Base-by-base conservation (phyloP, 768 basidiomycete species). In the Cystobasidium ongulense region DNA sequence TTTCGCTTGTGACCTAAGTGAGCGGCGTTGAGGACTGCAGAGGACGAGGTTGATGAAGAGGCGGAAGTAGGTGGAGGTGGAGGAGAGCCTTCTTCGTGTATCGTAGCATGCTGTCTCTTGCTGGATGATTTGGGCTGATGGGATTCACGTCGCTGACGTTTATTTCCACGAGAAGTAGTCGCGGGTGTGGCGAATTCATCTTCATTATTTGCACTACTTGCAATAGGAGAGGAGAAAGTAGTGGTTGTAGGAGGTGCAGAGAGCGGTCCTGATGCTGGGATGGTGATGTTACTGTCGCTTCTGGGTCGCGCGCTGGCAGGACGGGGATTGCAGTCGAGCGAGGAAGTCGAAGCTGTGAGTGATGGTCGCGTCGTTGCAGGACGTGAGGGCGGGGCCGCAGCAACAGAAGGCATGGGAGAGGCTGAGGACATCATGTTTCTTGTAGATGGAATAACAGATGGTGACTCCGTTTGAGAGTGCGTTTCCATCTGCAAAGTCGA, bases 211-310 rank as follows among this genome's bases (percentile, higher is more conserved):
- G 7, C 18, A 18, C 39, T 41, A 50, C 46, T 50, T 50, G 46
- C 25, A 21, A 29, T 21, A 23, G 57, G 57, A 59, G 63, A 36
- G 4, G 63, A 36, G 63, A 64, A 64, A 27, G 31, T 27, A 3
- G 63, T 64, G 3, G 41, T 52, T 3, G 39, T 67, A 39, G 65
- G 23, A 8, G 65, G 43, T 4, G 65, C 65, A 29, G 65, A 67
- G 4, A 52, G 2, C 33, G 68, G 43, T 11, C 46, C 38, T n/a
- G 31, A 15, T 29, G 57, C 25, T 31, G 23, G 33, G 5, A 27
- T 59, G 25, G 57, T 70, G 64, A 31, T 29, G 43, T 53, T 73
- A 61, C 61, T 73, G 59, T 21, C 61, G 38, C 71, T 72, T 53
- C 36, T 72, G 25, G 27, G 39, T 39, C 33, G 54, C 11, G 50